A percentile compares a stretch with the other conserved stretches of the same genome.
Conservation (phyloP, 495 filamentous ascomycete species). For the Oleoguttula mirabilis region DNA sequence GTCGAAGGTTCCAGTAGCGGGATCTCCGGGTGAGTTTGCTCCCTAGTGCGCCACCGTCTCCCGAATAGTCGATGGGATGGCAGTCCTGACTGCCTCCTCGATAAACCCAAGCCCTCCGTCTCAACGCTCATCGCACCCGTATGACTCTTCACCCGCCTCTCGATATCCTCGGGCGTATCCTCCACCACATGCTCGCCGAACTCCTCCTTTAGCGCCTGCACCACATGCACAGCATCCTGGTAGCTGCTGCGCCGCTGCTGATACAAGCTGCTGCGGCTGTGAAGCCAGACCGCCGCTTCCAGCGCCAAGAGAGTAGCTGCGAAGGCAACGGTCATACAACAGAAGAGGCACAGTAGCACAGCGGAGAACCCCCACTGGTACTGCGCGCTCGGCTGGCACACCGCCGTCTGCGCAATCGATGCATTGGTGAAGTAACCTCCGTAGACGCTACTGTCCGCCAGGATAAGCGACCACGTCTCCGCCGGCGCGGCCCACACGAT, state of each 20-base stretch:
- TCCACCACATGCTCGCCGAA: neutral
- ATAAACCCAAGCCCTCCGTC: neutral
- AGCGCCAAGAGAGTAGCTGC: neutral
- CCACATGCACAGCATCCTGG: constrained; percentile 2
- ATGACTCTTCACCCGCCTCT: neutral
- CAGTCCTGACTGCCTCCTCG: too few relatives aligned
- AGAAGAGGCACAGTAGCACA: neutral
- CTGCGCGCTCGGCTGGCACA: too few relatives aligned
- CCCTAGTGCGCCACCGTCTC: too few relatives aligned
- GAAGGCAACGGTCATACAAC: neutral
- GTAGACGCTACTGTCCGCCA: neutral
- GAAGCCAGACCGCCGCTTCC: neutral
- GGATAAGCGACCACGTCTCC: neutral
- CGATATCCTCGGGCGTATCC: neutral
- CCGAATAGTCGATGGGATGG: too few relatives aligned
- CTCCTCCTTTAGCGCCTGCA: neutral
- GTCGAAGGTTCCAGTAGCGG: too few relatives aligned
- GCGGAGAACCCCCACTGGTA: too few relatives aligned
- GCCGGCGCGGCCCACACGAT: neutral
- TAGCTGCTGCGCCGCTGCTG: neutral
- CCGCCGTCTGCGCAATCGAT: too few relatives aligned
- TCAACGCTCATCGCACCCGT: neutral
- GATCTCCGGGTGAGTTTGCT: too few relatives aligned
- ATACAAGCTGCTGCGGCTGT: neutral
- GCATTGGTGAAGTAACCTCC: constrained; percentile 3